A percentile compares a stretch with the other conserved stretches of the same genome.
Conservation (phyloP, 2,329 filamentous ascomycete species). For the Colletotrichum falcatum region DNA sequence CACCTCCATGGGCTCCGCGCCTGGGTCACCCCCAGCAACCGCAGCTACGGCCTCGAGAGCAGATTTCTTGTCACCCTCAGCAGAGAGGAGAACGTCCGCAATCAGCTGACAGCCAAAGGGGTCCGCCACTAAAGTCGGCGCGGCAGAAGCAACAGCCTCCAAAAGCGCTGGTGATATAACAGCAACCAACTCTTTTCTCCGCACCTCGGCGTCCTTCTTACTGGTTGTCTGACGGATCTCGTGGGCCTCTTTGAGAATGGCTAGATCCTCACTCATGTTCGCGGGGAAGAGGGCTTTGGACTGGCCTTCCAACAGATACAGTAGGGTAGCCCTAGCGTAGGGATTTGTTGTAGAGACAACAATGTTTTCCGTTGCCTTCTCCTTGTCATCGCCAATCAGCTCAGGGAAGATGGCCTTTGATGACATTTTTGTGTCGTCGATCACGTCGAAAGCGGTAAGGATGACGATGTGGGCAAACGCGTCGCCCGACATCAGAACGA, state of each 20-base stretch:
- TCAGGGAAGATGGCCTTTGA: conserved; percentile 90
- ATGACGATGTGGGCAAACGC: conserved; percentile 82
- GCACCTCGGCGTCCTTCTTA: conserved; percentile 86
- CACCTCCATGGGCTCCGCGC: conserved; percentile 54
- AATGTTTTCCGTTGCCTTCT: conserved; percentile 72
- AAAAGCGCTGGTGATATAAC: conserved; percentile 81
- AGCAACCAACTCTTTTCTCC: conserved; percentile 81
- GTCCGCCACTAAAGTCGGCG: conserved; percentile 76
- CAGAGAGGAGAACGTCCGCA: conserved; percentile 82
- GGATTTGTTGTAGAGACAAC: conserved; percentile 74
- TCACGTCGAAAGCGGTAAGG: conserved; percentile 87
- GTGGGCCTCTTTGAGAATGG: conserved; percentile 81
- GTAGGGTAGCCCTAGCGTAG: conserved; percentile 74
- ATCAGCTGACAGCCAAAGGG: conserved; percentile 91
- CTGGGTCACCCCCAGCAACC: conserved; percentile 69
- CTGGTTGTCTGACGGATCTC: conserved; percentile 85
- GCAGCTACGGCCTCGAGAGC: conserved; percentile 79
- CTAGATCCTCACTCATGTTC: conserved; percentile 73
- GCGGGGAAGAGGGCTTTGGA: conserved; percentile 71
- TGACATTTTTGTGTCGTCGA: conserved; percentile 93
- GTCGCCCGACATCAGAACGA: conserved; percentile 87
- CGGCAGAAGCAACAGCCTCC: conserved; percentile 75
- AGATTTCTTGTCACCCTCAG: conserved; percentile 79
- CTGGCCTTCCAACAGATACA: conserved; percentile 84
- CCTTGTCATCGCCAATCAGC: conserved; percentile 78